Conservation (phyloP, 768 basidiomycete species). For the Ephemerocybe angulata region DNA sequence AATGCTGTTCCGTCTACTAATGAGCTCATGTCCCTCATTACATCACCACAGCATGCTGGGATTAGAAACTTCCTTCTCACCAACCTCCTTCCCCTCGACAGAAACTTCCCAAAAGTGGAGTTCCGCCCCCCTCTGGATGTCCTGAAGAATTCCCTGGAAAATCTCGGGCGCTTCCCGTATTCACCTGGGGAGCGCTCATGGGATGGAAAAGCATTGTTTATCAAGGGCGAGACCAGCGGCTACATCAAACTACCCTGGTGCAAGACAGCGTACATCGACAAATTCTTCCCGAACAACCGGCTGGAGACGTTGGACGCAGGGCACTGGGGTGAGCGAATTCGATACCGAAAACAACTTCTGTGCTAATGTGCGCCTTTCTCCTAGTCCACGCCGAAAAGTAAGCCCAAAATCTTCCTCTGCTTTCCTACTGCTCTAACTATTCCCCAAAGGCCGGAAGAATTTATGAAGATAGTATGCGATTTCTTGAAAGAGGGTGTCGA, state of each 20-base stretch:
- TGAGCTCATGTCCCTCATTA: background rate
- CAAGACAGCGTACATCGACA: slow-evolving; percentile 56
- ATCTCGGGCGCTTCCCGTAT: slow-evolving; percentile 79
- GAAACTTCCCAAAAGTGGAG: slow-evolving; percentile 25
- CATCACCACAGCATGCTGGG: slow-evolving; percentile 64
- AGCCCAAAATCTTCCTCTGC: background rate
- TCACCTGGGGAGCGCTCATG: slow-evolving; percentile 49
- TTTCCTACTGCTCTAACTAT: background rate
- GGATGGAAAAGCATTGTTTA: slow-evolving; percentile 64
- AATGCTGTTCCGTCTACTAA: background rate
- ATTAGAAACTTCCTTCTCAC: slow-evolving; percentile 85
- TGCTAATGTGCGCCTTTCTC: background rate
- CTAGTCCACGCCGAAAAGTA: slow-evolving; percentile 11
- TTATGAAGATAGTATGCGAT: slow-evolving; percentile 2
- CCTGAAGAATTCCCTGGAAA: slow-evolving; percentile 51
- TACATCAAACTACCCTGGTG: slow-evolving; percentile 13
- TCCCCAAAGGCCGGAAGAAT: slow-evolving; percentile 7
- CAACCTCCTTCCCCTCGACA: slow-evolving; percentile 51
- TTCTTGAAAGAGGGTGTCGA: slow-evolving; percentile 2
- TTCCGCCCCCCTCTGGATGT: slow-evolving; percentile 77
- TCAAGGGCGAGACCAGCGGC: slow-evolving; percentile 73
- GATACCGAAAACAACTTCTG: background rate
- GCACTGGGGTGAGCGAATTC: slow-evolving; percentile 60
- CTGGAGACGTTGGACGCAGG: slow-evolving; percentile 68
- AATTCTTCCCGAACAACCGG: slow-evolving; percentile 71